Percentiles rank a stretch among this genome's conserved stretches.
Evolutionary conservation across 2,329 filamentous ascomycete species (phyloP).

Genomic region (Neofusicoccum umdonicola): DNA sequence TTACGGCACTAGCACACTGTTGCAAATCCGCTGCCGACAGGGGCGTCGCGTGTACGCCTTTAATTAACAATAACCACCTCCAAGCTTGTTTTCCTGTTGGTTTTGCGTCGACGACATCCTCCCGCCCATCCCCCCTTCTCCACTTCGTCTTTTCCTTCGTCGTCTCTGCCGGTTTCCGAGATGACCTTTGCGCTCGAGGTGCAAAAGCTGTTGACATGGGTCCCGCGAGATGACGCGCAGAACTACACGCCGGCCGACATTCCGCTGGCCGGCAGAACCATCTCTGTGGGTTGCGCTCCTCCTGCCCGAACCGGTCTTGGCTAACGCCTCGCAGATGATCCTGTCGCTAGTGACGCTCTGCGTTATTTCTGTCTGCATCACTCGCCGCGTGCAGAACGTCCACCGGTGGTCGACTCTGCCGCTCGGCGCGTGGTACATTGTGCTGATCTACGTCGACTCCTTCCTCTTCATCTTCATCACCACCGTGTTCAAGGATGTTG

Average conservation of each 20-base stretch:
- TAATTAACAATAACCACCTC: not conserved
- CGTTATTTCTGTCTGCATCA: not conserved
- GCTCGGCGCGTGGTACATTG: not conserved
- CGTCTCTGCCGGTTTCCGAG: too few relatives aligned
- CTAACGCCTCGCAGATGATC: not conserved
- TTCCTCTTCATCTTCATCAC: conserved; percentile 10
- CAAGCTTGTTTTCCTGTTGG: not conserved
- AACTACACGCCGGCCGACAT: conserved; percentile 21
- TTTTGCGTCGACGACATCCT: not conserved
- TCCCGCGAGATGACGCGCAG: not conserved
- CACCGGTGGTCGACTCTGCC: not conserved
- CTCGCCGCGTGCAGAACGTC: not conserved
- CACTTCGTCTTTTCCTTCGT: not conserved
- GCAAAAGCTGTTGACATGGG: not conserved
- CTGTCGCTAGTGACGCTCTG: conserved; percentile 4
- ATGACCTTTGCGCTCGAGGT: not conserved
- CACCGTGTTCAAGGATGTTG: conserved; percentile 4
- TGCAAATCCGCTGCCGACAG: not conserved
- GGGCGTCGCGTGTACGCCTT: not conserved
- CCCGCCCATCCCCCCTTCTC: not conserved
- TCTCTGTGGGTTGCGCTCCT: conserved; percentile 22
- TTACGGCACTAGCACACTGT: not conserved
- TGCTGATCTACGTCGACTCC: not conserved
- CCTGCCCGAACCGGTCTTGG: conserved; percentile 18
- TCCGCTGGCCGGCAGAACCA: conserved; percentile 24